Conservation (phyloP, 1,284 basidiomycete genomes). For the Laetiporus sulphureus region DNA sequence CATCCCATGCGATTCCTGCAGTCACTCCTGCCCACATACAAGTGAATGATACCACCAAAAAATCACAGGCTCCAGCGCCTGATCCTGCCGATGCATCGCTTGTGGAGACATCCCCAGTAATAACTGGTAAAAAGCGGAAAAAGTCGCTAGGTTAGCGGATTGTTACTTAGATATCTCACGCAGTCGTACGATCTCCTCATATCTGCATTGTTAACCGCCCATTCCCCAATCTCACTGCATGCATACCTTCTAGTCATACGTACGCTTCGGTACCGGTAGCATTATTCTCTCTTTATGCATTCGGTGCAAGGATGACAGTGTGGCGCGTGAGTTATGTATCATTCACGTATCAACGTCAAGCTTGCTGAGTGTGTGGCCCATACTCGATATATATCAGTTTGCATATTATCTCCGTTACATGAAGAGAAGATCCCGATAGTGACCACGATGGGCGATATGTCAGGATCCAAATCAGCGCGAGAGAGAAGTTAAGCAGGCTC, state of each 20-base stretch:
- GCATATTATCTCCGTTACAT: too few relatives aligned
- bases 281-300: too few relatives aligned
- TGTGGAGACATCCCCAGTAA: conserved; percentile 18
- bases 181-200: conserved; percentile 1
- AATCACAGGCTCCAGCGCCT: conserved; percentile 14
- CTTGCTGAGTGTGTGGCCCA: too few relatives aligned
- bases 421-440: too few relatives aligned
- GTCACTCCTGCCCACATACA: conserved; percentile 14
- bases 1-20: too few relatives aligned
- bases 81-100: conserved; percentile 8
- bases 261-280: too few relatives aligned
- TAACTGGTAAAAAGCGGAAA: conserved; percentile 33
- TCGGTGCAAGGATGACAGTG: too few relatives aligned
- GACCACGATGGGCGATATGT: too few relatives aligned
- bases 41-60: conserved; percentile 12
- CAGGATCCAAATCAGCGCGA: not conserved
- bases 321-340: too few relatives aligned
- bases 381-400: too few relatives aligned
- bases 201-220: conserved; percentile 8
- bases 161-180: conserved; percentile 11
- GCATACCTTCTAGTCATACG: conserved; percentile 11
- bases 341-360: too few relatives aligned
- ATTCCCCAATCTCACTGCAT: not conserved
- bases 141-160: conserved; percentile 27
- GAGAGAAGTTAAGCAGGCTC: conserved; percentile 1